Base-by-base conservation (phyloP, 2,329 filamentous ascomycete genomes). In the Talaromyces sp. region DNA sequence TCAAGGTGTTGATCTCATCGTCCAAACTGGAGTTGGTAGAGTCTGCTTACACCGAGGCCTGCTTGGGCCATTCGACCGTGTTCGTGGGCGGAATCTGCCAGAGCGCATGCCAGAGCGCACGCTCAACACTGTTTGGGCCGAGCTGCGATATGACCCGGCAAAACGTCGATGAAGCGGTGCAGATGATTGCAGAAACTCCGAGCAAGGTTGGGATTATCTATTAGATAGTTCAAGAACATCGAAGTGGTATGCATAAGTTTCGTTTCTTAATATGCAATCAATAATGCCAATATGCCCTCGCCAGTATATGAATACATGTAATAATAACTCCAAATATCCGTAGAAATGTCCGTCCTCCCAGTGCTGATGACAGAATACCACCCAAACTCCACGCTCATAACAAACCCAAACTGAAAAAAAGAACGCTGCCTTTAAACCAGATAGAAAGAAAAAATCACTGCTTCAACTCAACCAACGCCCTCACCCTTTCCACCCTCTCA, bases 401-500 rank as follows among this genome's bases (percentile, higher is more conserved):
- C 10, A 30, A 53, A 31, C 14, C 16, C 4, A 53, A n/a, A 12
- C 18, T n/a, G 12, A 9, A 12, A 14, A 31, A 33, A 16, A n/a
- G 31, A 53, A 51, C 6, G 18, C 44, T 10, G 23, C 23, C 7
- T 27, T 47, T 2, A 28, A 30, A 52, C 47, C 12, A 30, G 12
- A 31, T 16, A 8, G 30, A 53, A 53, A 42, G 8, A 16, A n/a
- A 10, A 47, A 2, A 10, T 47, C 44, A 28, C 44, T 47, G 44
- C 44, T 47, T 47, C 44, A 47, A 27, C 16, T 77, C 77, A 58
- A 88, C 74, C 72, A 88, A 70, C 4, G 79, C 79, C 67, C 81
- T 81, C 8, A 87, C 81, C 61, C 85, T 75, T 68, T 87, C 86
- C 56, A 87, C 82, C 64, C 85, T 77, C 68, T 76, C 80, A 67